Evolutionary conservation across 352 stramenopile species (phyloP), one percentile per base, ranked within the genome.

Genomic region (Phytophthora pisi): DNA sequence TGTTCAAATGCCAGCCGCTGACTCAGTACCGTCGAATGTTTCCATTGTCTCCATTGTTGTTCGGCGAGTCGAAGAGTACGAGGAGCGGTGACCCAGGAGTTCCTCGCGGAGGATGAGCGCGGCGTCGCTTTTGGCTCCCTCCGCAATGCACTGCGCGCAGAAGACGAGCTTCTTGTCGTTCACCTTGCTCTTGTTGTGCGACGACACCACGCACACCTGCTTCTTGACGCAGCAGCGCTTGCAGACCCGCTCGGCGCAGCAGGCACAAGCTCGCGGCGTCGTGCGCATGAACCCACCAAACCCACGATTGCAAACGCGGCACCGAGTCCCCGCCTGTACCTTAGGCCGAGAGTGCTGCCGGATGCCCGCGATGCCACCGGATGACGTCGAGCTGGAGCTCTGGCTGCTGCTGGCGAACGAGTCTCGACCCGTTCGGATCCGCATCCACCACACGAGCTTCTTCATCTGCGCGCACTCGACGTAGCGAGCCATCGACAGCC

Each of bases 401-500:
- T 78, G 68, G 34, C 62, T 79, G 42, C 62, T 82, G 59, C 75
- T 82, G 0, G 69, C 68, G 51, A 80, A 80, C 5, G 74, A 79
- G 49, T 77, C 72, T 40, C 75, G 68, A n/a, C 72, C 69, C 24
- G 69, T 80, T 43, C 62, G 68, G 47, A 76, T 47, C 1, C 66
- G 65, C 55, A 80, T 79, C 70, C 72, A 77, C 72, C 75, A 80
- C 42, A 76, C 56, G n/a, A 82, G 65, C 51, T 82, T 82, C 61
- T 80, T 82, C 72, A 80, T 82, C 52, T 80, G 75, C 16, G 75
- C 75, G 42, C 65, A 78, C 30, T 82, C 68, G 9, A 79, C 68
- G 31, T 73, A 72, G 5, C 75, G 68, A 72, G 65, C 63, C 55
- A 74, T 66, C 2, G 72, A 72, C 13, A 82, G 53, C 75, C 75